These are phyloP conservation scores for Candida mattraensis DNA, from an alignment of 805 yeast species.

Conservation along the genomic window DNA sequence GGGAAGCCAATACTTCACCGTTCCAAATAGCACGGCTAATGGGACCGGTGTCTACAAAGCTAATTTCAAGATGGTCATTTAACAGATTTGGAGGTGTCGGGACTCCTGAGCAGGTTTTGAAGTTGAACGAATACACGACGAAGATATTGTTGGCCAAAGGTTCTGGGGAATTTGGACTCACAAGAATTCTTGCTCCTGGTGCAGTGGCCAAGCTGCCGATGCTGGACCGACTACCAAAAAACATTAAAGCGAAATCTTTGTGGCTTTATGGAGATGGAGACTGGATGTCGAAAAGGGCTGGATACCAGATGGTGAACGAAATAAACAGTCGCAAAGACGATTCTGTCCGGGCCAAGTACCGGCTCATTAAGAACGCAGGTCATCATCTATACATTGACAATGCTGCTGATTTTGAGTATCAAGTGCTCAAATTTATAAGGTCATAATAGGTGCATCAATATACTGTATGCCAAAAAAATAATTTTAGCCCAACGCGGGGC, in stretches of 20 bases:
- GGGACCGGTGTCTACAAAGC: slow-evolving; percentile 56
- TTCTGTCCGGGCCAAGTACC: slow-evolving; percentile 30
- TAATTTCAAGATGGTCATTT: slow-evolving; percentile 56
- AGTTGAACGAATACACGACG: slow-evolving; percentile 55
- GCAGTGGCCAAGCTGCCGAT: slow-evolving; percentile 58
- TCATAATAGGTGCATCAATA: slow-evolving; percentile 3
- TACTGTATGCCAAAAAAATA: too few relatives aligned
- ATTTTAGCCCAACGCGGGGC: slow-evolving; percentile 25
- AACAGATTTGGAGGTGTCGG: slow-evolving; percentile 39
- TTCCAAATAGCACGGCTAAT: slow-evolving; percentile 46
- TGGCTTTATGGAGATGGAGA: slow-evolving; percentile 70
- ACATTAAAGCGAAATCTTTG: slow-evolving; percentile 43
- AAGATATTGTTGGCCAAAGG: slow-evolving; percentile 53
- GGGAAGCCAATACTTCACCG: slow-evolving; percentile 58
- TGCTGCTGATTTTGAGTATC: slow-evolving; percentile 33
- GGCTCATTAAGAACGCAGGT: slow-evolving; percentile 45
- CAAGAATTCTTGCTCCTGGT: slow-evolving; percentile 59
- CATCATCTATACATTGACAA: slow-evolving; percentile 58
- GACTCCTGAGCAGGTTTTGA: slow-evolving; percentile 33
- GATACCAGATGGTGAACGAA: slow-evolving; percentile 42
- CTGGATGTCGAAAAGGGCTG: slow-evolving; percentile 71
- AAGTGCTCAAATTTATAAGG: slow-evolving; percentile 27
- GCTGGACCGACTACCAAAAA: slow-evolving; percentile 48
- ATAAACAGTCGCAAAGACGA: slow-evolving; percentile 27
- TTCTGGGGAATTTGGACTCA: slow-evolving; percentile 64